Conservation (phyloP, 805 yeast genomes). For the Dipodascus albidus region DNA sequence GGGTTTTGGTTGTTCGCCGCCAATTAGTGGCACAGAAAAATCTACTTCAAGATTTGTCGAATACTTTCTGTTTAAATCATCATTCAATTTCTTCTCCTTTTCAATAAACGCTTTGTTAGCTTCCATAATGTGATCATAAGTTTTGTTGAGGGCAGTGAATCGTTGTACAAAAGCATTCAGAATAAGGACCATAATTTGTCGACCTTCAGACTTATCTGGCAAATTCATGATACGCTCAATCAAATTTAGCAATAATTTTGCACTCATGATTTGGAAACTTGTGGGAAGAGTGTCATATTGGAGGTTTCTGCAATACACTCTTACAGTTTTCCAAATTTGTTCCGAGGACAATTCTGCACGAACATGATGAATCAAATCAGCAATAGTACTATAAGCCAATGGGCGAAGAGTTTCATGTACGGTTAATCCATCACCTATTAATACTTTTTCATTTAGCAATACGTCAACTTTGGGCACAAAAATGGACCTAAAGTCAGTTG, state of each 20-base stretch:
- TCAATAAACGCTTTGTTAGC: conserved; percentile 39
- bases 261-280: conserved; percentile 94
- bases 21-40: conserved; percentile 2
- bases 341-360: conserved; percentile 69
- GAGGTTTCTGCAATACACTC: conserved; percentile 66
- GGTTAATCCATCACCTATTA: conserved; percentile 89
- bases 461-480: conserved; percentile 80
- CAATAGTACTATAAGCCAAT: conserved; percentile 87
- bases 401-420: conserved; percentile 85
- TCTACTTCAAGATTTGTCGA: conserved; percentile 6
- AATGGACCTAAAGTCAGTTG: conserved; percentile 73
- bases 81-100: conserved; percentile 11
- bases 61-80: conserved; percentile 15
- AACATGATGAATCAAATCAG: conserved; percentile 89
- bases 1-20: not conserved
- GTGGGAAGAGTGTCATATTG: conserved; percentile 74
- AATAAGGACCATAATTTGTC: conserved; percentile 75
- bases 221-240: conserved; percentile 80
- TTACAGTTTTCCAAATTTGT: conserved; percentile 81
- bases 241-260: conserved; percentile 73
- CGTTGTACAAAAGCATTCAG: conserved; percentile 81
- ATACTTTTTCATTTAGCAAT: conserved; percentile 73
- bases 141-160: conserved; percentile 62
- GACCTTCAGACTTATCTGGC: conserved; percentile 69
- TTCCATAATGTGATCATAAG: conserved; percentile 52